These are phyloP conservation scores for Boletus speciosus DNA, from an alignment of 768 basidiomycete genomes.

Conservation along the genomic window DNA sequence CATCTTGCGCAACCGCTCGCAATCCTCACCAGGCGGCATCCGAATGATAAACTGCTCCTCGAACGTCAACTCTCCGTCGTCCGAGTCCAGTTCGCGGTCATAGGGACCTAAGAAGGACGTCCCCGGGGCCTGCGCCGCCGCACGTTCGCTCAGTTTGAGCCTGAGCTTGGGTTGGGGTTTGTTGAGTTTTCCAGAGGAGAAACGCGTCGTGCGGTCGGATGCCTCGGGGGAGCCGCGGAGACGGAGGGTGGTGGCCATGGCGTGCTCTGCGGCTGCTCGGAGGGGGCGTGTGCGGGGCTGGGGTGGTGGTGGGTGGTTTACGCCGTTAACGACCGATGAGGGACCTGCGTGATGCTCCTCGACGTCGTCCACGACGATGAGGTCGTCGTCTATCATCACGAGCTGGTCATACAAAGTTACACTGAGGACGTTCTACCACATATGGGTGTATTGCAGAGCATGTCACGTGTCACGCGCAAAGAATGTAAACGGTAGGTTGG, in stretches of 20 bases:
- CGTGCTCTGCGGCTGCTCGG: slow-evolving; percentile 32
- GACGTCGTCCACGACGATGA: slow-evolving; percentile 60
- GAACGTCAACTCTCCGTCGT: slow-evolving; percentile 91
- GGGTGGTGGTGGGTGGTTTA: slow-evolving; percentile 11
- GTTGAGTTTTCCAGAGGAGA: slow-evolving; percentile 45
- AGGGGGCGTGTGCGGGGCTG: slow-evolving; percentile 30
- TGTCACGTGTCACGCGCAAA: slow-evolving; percentile 15
- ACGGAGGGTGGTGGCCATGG: slow-evolving; percentile 35
- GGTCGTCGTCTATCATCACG: slow-evolving; percentile 51
- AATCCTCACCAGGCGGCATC: slow-evolving; percentile 82
- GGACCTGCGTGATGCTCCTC: slow-evolving; percentile 41
- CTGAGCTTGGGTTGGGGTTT: slow-evolving; percentile 72
- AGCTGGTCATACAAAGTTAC: not conserved
- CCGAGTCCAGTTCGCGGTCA: slow-evolving; percentile 92
- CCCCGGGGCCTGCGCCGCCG: slow-evolving; percentile 75
- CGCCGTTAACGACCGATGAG: slow-evolving; percentile 32
- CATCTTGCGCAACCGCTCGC: slow-evolving; percentile 77
- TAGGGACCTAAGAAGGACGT: slow-evolving; percentile 89
- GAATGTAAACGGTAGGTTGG: not conserved
- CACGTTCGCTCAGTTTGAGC: slow-evolving; percentile 82
- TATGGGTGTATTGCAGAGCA: slow-evolving; percentile 1
- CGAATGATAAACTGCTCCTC: slow-evolving; percentile 96
- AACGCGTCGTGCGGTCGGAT: slow-evolving; percentile 55
- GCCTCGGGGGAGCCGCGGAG: slow-evolving; percentile 29
- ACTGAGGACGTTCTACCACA: not conserved